A percentile compares a stretch with the other conserved stretches of the same genome.
These are phyloP conservation scores for Diaporthe citrichinensis DNA, from an alignment of 2,329 filamentous ascomycete species.

Conservation along the genomic window DNA sequence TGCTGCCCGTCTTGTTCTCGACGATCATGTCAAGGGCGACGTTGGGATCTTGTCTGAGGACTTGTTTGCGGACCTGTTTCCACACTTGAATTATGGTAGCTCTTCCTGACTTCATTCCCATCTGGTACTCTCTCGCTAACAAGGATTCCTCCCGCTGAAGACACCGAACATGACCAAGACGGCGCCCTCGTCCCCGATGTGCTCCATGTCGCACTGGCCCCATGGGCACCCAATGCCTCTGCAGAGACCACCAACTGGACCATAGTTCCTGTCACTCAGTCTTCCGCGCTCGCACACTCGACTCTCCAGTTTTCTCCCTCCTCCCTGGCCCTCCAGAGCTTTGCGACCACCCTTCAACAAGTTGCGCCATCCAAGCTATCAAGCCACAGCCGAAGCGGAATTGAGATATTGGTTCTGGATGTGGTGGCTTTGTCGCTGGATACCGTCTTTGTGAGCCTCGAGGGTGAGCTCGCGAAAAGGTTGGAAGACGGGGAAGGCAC, in stretches of 20 bases:
- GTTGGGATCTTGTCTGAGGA: slow-evolving; percentile 89
- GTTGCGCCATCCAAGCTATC: slow-evolving; percentile 82
- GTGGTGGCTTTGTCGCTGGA: slow-evolving; percentile 85
- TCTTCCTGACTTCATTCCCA: neutral
- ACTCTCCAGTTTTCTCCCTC: slow-evolving; percentile 84
- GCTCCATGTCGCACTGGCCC: slow-evolving; percentile 79
- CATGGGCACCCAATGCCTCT: slow-evolving; percentile 74
- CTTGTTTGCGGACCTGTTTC: slow-evolving; percentile 86
- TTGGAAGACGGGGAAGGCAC: slow-evolving; percentile 87
- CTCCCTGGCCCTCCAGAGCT: slow-evolving; percentile 82
- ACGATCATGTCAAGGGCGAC: slow-evolving; percentile 88
- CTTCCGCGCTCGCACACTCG: slow-evolving; percentile 77
- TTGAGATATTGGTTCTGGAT: slow-evolving; percentile 88
- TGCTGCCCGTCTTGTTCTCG: slow-evolving; percentile 84
- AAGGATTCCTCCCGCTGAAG: neutral
- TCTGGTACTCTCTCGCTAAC: slow-evolving; percentile 32
- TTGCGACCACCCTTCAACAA: slow-evolving; percentile 80
- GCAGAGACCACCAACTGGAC: slow-evolving; percentile 83
- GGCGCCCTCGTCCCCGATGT: slow-evolving; percentile 53
- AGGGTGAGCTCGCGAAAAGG: slow-evolving; percentile 83
- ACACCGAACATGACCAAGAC: slow-evolving; percentile 32
- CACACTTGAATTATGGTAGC: slow-evolving; percentile 64
- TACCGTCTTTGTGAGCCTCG: slow-evolving; percentile 87
- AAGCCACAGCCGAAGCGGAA: slow-evolving; percentile 79
- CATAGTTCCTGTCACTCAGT: slow-evolving; percentile 80